Evolutionary conservation across 306 rosid species (phyloP), one percentile per base, ranked within the genome.

Genomic region (Trifolium subterraneum): DNA sequence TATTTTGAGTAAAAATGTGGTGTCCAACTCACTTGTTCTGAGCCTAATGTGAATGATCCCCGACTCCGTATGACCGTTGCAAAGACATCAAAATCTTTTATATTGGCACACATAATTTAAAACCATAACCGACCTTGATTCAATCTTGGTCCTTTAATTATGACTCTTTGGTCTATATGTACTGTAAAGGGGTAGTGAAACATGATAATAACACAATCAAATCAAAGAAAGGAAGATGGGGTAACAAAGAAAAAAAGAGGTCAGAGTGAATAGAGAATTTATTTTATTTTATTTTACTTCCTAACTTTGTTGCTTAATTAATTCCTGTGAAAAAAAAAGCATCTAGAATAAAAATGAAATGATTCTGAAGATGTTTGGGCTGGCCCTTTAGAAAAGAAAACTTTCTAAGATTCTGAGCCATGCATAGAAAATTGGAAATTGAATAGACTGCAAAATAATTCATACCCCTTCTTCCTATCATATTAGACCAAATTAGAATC

Each of bases 351-450:
- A 63, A 64, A 78, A 74, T 61, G 64, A 69, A 48, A 74, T 66
- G 74, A 69, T 82, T 56, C 38, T 39, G 15, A 70, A 35, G 55
- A 74, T 16, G 52, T 23, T 64, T 78, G 72, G 50, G 75, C 47
- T 79, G 78, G 84, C 48, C 82, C 84, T 25, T 44, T 1, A 23
- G 66, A 75, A 75, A 27, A 74, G 64, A 70, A 78, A 83, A 63
- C 71, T 68, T 69, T 84, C 6, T 77, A 69, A 70, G 80, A 84
- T 73, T 80, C 83, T 58, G 41, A 56, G 69, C 55, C 45, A 29
- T 74, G 70, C 45, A 29, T 74, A 59, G 11, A 66, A 23, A 22
- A 66, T 65, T 41, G 35, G 13, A 71, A 60, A 47, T 35, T 31
- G 15, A 55, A 55, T 81, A 39, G 51, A 79, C 63, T 39, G 68